These are phyloP conservation scores for Jacaranda copaia DNA, from an alignment of 257 asterid genomes.

Conservation along the genomic window DNA sequence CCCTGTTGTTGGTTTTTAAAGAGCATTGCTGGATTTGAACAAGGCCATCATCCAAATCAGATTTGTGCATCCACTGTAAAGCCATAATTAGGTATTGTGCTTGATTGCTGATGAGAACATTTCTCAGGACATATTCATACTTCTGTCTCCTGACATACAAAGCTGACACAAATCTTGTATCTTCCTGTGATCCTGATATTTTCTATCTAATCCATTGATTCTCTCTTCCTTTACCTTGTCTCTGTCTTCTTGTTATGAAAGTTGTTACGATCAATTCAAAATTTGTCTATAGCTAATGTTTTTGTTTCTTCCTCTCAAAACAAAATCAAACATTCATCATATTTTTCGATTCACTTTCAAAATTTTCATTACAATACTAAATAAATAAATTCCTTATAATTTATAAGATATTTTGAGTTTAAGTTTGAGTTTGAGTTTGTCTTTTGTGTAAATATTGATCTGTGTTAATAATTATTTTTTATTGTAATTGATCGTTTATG, in stretches of 20 bases:
- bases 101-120: slow-evolving; percentile 45
- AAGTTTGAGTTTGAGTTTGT: too few relatives aligned
- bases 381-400: too few relatives aligned
- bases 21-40: not conserved
- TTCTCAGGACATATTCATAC: slow-evolving; percentile 36
- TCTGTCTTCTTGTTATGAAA: not conserved
- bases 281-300: not conserved
- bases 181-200: slow-evolving; percentile 26
- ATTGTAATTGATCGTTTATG: too few relatives aligned
- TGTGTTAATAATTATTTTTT: too few relatives aligned
- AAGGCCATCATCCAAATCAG: slow-evolving; percentile 18
- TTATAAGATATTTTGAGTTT: too few relatives aligned
- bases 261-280: not conserved
- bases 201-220: slow-evolving; percentile 34
- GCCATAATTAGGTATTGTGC: slow-evolving; percentile 39
- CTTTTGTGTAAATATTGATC: too few relatives aligned
- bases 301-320: too few relatives aligned
- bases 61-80: slow-evolving; percentile 51
- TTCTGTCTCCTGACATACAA: slow-evolving; percentile 38
- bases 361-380: too few relatives aligned
- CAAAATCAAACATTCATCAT: too few relatives aligned
- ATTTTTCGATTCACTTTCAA: too few relatives aligned
- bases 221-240: not conserved
- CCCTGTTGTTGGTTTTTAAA: not conserved
- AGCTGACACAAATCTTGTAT: slow-evolving; percentile 41